phyloP scores from a whole-genome alignment of 148 eudicot species.

The Cornus florida region DNA sequence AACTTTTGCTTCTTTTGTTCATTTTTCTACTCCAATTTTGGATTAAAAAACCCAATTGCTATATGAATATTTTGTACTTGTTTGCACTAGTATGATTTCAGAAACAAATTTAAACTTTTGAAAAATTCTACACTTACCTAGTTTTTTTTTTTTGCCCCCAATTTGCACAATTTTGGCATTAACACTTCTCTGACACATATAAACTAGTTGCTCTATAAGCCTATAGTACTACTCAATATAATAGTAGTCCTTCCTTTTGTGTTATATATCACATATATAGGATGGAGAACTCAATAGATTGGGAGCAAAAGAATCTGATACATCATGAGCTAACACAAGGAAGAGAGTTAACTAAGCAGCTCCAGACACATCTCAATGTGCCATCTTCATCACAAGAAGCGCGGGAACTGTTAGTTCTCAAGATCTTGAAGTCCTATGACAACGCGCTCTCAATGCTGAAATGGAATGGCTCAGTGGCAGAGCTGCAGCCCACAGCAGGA shows the following conservation, averaged over 20 bases:
- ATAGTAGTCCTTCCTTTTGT: neutral
- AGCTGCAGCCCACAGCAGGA: neutral
- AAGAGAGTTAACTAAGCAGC: slow-evolving; percentile 13
- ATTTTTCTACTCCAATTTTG: neutral
- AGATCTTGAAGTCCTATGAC: neutral
- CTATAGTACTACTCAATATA: no score
- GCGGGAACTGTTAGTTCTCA: neutral
- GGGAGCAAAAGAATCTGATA: slow-evolving; percentile 1
- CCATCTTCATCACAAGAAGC: neutral
- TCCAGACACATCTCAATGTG: slow-evolving; percentile 1
- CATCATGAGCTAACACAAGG: slow-evolving; percentile 16
- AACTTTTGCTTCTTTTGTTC: neutral
- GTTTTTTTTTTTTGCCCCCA: no score
- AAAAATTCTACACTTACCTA: no score
- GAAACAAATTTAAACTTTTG: no score
- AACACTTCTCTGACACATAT: no score
- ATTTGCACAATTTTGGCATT: no score
- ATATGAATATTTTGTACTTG: no score
- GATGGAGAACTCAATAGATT: slow-evolving; percentile 6
- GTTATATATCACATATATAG: neutral
- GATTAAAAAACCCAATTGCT: no score
- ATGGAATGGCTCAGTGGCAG: slow-evolving; percentile 1
- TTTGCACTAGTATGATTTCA: no score
- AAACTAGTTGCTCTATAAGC: no score
- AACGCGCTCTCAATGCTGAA: slow-evolving; percentile 8